phyloP scores from a whole-genome alignment of 352 stramenopile genomes.

The Aphanomyces euteiches region DNA sequence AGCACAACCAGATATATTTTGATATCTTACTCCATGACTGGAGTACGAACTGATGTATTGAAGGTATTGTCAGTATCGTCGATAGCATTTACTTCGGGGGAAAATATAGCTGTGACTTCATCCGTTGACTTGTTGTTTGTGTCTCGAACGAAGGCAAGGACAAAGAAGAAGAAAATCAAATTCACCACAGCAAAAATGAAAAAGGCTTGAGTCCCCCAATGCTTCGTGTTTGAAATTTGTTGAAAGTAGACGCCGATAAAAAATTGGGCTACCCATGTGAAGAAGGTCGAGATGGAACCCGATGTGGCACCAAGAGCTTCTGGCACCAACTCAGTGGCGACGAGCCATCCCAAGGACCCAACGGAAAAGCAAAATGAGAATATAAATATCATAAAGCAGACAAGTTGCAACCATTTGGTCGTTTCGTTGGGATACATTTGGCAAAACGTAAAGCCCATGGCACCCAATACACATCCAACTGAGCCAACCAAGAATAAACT shows the following conservation, averaged over 20 bases:
- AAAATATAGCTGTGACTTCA: neutral
- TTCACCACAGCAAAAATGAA: slow-evolving; percentile 42
- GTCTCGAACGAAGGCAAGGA: slow-evolving; percentile 39
- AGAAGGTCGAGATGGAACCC: slow-evolving; percentile 44
- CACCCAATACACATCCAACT: neutral
- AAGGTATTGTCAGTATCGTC: too few species aligned
- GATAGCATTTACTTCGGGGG: neutral
- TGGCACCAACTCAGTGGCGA: slow-evolving; percentile 52
- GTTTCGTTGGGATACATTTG: slow-evolving; percentile 32
- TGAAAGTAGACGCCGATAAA: slow-evolving; percentile 56
- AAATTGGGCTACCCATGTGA: slow-evolving; percentile 55
- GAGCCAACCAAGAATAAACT: slow-evolving; percentile 32
- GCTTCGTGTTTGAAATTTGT: slow-evolving; percentile 37
- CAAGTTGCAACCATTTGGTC: slow-evolving; percentile 33
- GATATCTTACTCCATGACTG: too few species aligned
- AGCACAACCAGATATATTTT: too few species aligned
- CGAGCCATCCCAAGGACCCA: slow-evolving; percentile 47
- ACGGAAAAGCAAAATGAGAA: slow-evolving; percentile 38
- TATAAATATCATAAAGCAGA: slow-evolving; percentile 37
- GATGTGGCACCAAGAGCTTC: slow-evolving; percentile 46
- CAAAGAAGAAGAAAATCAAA: slow-evolving; percentile 38
- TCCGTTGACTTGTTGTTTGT: slow-evolving; percentile 45
- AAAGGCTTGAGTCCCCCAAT: slow-evolving; percentile 37
- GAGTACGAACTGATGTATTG: too few species aligned
- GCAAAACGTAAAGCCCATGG: slow-evolving; percentile 26